Base-by-base conservation (phyloP, 140 eudicot species). In the Ambrosia hybrid region DNA sequence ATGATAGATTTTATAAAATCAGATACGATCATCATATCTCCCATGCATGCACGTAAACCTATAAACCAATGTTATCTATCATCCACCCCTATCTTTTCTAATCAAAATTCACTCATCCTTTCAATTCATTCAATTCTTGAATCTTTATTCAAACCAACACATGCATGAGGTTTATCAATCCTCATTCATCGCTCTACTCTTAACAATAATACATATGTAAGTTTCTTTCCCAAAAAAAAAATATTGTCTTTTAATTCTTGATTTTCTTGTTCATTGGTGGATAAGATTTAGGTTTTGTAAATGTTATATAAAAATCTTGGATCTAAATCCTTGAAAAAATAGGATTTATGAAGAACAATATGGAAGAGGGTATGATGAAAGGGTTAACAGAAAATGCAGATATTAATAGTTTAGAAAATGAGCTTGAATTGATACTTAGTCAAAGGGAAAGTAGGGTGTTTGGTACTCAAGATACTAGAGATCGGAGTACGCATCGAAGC, bases 341-440 rank as follows among this genome's bases (percentile, higher is more conserved):
- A 64, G 66, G 65, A 73, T 21, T 21, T 21, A 21, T 21, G 26
- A 21, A 21, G 26, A 21, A 21, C 26, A 21, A 21, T 21, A 21
- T 21, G 26, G 26, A 21, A 52, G 77, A 53, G 9, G 75, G 73
- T 71, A 79, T 76, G 74, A 78, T 74, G 79, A 75, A 79, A 67
- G 76, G 75, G 41, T 77, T 82, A 30, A 76, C 75, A 59, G 76
- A 77, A 51, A 77, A 79, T 84, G 26, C 62, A 48, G 87, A 85
- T n/a, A 70, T 14, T 49, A 81, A 71, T 51, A 78, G 76, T 21
- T 79, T 90, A 75, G 86, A 80, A 30, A 74, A 51, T 49, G 91
- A 85, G 73, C 87, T 88, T 60, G 97, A 86, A 56, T 80, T 76
- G 4, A 69, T 91, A 76, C 84, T 86, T 61, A 66, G 65, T 57